phyloP scores from a whole-genome alignment of 208 protist species.

The Acanthamoeba castellanii region DNA sequence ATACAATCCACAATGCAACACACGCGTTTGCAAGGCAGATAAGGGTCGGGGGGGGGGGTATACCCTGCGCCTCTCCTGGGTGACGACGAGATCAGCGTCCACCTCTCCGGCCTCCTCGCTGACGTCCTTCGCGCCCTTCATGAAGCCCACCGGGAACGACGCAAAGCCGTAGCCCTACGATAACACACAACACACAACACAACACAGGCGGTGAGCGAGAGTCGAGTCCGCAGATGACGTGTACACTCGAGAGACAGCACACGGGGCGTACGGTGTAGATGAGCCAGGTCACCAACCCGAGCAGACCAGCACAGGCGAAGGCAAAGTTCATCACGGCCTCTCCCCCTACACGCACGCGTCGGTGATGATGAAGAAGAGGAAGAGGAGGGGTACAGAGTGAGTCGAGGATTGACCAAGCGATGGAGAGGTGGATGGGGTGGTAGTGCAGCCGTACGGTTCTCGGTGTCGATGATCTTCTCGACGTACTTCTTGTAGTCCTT shows the following conservation, averaged over 20 bases:
- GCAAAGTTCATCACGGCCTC: constrained; percentile 73
- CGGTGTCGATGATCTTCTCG: constrained; percentile 65
- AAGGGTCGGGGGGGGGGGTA: background rate
- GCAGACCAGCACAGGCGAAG: constrained; percentile 50
- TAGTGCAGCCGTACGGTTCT: constrained; percentile 7
- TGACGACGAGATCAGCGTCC: constrained; percentile 52
- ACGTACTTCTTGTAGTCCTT: constrained; percentile 76
- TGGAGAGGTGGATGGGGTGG: no score
- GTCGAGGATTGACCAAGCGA: background rate
- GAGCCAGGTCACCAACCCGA: constrained; percentile 53
- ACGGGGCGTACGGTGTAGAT: constrained; percentile 58
- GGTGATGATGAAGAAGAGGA: background rate
- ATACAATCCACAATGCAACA: no score
- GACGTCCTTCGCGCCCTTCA: constrained; percentile 65
- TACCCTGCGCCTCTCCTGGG: constrained; percentile 55
- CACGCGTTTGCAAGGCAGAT: no score
- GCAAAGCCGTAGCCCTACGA: constrained; percentile 53
- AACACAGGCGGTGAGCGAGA: background rate
- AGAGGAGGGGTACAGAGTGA: background rate
- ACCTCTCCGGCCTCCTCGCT: constrained; percentile 59
- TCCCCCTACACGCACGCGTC: background rate
- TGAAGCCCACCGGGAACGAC: constrained; percentile 67
- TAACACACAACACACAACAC: background rate
- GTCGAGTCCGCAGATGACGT: background rate
- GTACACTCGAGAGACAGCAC: no score